Conservation (phyloP, 2,329 filamentous ascomycete species). For the Apiospora saccharicola region DNA sequence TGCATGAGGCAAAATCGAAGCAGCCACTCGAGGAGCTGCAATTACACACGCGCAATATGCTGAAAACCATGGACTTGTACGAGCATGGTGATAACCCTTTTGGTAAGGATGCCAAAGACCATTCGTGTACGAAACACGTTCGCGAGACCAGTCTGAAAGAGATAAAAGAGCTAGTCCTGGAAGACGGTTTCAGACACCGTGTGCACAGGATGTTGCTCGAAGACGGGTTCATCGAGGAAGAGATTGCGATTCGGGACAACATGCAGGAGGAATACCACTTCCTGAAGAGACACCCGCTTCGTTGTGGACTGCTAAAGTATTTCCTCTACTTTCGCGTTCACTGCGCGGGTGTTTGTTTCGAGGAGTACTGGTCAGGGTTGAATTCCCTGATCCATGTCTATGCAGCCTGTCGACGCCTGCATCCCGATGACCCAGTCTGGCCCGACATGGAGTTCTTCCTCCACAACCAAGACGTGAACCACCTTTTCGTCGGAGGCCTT, state of each 20-base stretch:
- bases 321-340: not conserved
- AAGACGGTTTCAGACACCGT: not conserved
- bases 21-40: not conserved
- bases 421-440: not conserved
- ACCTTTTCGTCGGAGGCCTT: not conserved
- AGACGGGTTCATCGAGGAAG: too few species aligned
- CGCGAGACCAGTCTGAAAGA: not conserved
- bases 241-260: not conserved
- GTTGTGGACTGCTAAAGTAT: not conserved
- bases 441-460: not conserved
- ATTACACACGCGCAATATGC: not conserved
- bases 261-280: not conserved
- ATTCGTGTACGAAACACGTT: not conserved
- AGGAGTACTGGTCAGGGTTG: not conserved
- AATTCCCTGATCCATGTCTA: not conserved
- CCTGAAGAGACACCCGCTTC: not conserved
- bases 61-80: not conserved
- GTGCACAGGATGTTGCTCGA: not conserved
- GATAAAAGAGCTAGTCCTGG: not conserved
- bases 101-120: not conserved
- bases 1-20: not conserved
- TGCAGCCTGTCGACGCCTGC: not conserved
- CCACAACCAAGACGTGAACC: not conserved
- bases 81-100: not conserved
- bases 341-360: not conserved